Conservation (phyloP, 805 yeast species). For the Maudiozyma saulgeensis region DNA sequence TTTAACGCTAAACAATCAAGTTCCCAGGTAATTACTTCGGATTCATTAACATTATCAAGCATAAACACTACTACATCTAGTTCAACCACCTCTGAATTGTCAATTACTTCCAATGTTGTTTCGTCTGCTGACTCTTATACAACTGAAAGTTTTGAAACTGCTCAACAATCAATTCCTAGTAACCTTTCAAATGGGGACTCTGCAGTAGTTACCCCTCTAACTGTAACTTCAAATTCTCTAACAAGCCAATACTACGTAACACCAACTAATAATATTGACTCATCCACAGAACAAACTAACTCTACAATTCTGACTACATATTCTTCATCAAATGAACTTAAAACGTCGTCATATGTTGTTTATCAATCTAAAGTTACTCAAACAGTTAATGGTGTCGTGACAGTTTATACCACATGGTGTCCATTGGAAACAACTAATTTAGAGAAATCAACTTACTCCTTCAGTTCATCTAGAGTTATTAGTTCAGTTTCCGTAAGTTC, state of each 20-base stretch:
- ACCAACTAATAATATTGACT: background rate
- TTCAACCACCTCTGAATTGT: background rate
- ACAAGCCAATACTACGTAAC: background rate
- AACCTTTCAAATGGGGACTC: too few species aligned
- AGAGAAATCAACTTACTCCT: background rate
- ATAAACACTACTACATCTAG: too few species aligned
- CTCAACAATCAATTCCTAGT: background rate
- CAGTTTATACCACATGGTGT: conserved; percentile 31
- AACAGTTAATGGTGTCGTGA: conserved; percentile 18
- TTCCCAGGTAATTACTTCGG: background rate
- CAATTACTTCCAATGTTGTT: background rate
- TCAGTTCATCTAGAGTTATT: too few species aligned
- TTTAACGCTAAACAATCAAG: background rate
- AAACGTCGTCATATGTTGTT: conserved; percentile 2
- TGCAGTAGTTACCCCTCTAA: too few species aligned
- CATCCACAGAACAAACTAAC: too few species aligned
- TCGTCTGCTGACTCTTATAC: too few species aligned
- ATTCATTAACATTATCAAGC: too few species aligned
- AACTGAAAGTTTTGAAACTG: too few species aligned
- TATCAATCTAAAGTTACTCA: conserved; percentile 12
- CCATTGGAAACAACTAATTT: conserved; percentile 17
- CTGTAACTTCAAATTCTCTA: too few species aligned
- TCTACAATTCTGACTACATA: conserved; percentile 1
- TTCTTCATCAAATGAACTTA: background rate
- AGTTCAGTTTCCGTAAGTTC: too few species aligned